Evolutionary conservation across 2,329 filamentous ascomycete species (phyloP).

Genomic region (Diaporthe ilicicola): DNA sequence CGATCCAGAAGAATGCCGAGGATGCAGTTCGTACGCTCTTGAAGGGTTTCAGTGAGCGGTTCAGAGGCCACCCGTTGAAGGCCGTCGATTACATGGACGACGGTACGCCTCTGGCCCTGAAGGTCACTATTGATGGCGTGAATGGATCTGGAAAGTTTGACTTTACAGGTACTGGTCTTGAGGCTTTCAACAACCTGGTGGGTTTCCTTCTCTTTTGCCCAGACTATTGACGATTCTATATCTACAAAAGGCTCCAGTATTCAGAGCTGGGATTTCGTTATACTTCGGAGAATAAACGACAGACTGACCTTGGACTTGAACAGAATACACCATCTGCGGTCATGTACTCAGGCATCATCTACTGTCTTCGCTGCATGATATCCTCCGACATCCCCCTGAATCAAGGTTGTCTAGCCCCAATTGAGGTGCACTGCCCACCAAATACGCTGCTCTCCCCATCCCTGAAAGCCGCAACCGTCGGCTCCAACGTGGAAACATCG

Average conservation of each 20-base stretch:
- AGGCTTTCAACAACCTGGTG: slow-evolving; percentile 69
- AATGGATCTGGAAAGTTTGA: slow-evolving; percentile 79
- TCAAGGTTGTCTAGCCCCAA: slow-evolving; percentile 42
- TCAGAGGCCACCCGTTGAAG: slow-evolving; percentile 71
- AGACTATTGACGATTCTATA: too few species aligned
- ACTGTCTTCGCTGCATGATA: slow-evolving; percentile 41
- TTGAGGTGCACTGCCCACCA: slow-evolving; percentile 39
- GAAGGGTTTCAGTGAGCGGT: slow-evolving; percentile 71
- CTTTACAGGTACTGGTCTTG: slow-evolving; percentile 73
- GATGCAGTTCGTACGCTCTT: slow-evolving; percentile 74
- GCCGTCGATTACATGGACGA: slow-evolving; percentile 85
- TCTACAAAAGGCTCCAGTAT: slow-evolving; percentile 68
- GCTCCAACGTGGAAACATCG: slow-evolving; percentile 40
- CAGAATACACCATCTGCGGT: slow-evolving; percentile 52
- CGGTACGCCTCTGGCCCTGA: slow-evolving; percentile 60
- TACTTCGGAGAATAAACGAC: not conserved
- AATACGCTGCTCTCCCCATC: slow-evolving; percentile 42
- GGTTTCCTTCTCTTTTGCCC: not conserved
- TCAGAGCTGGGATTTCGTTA: too few species aligned
- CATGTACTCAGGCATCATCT: slow-evolving; percentile 46
- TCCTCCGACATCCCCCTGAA: slow-evolving; percentile 43
- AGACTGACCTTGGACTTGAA: not conserved
- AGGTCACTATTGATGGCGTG: slow-evolving; percentile 76
- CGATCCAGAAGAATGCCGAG: slow-evolving; percentile 80
- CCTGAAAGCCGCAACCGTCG: slow-evolving; percentile 39